Percentiles rank a stretch among this genome's conserved stretches.
phyloP scores from a whole-genome alignment of 805 yeast species.

The Metschnikowia peoriensis region DNA sequence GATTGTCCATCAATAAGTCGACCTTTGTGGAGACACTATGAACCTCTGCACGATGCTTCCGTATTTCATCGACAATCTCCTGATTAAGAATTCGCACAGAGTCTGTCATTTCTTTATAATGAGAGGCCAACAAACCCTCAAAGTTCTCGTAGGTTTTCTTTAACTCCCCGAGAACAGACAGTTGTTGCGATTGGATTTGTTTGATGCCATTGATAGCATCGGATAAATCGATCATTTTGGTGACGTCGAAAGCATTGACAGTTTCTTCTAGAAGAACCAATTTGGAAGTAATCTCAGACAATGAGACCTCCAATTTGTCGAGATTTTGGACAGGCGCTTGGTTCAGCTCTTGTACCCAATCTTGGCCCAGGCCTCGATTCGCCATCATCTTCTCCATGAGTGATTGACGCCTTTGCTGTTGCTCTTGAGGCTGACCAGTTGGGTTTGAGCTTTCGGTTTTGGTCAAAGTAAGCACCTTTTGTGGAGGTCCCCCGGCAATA shows the following conservation, averaged over 20 bases:
- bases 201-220: conserved; percentile 19
- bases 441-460: conserved; percentile 1
- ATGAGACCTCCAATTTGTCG: conserved; percentile 8
- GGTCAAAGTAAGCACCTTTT: conserved; percentile 27
- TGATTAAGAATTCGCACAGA: conserved; percentile 34
- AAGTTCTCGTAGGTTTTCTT: conserved; percentile 23
- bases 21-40: conserved; percentile 36
- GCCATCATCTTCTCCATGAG: conserved; percentile 36
- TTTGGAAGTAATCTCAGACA: conserved; percentile 11
- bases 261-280: conserved; percentile 10
- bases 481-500: conserved; percentile 40
- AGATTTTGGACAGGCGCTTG: not conserved
- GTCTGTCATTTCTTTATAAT: conserved; percentile 31
- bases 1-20: conserved; percentile 40
- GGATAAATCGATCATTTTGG: conserved; percentile 11
- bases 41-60: conserved; percentile 37
- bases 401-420: conserved; percentile 28
- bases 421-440: conserved; percentile 16
- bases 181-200: conserved; percentile 20
- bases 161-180: conserved; percentile 18
- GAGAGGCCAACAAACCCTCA: conserved; percentile 27
- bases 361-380: conserved; percentile 18
- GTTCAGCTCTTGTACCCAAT: not conserved
- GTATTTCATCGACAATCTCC: conserved; percentile 40
- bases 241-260: conserved; percentile 10